phyloP scores from a whole-genome alignment of 2,329 filamentous ascomycete species.

The Fusarium sororula region DNA sequence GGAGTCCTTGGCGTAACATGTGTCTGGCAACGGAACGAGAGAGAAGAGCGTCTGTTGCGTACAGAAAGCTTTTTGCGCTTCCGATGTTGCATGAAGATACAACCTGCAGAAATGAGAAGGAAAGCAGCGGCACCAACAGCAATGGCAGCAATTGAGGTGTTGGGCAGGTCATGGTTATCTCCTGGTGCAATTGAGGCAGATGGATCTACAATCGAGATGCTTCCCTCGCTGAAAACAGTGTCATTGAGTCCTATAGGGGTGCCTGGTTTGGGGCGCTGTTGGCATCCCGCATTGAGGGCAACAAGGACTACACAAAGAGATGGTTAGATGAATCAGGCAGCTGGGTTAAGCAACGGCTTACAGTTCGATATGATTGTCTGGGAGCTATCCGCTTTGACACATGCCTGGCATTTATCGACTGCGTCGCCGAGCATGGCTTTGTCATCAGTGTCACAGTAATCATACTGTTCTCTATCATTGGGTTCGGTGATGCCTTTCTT shows the following conservation, averaged over 20 bases:
- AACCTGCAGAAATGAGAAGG: constrained; percentile 50
- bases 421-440: constrained; percentile 46
- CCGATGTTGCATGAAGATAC: constrained; percentile 56
- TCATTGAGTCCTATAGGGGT: constrained; percentile 53
- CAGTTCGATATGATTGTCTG: constrained; percentile 61
- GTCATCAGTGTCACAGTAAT: constrained; percentile 57
- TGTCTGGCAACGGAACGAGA: constrained; percentile 63
- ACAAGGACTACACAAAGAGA: constrained; percentile 52
- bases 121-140: constrained; percentile 51
- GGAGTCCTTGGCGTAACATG: constrained; percentile 40
- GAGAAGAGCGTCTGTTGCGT: constrained; percentile 48
- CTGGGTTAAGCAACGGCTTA: constrained; percentile 41
- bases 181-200: constrained; percentile 20
- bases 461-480: constrained; percentile 49
- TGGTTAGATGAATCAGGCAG: neutral
- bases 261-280: constrained; percentile 54
- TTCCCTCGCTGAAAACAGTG: constrained; percentile 54
- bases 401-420: constrained; percentile 55
- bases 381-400: constrained; percentile 54
- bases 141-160: constrained; percentile 56
- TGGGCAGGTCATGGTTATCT: constrained; percentile 44
- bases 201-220: constrained; percentile 48
- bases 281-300: constrained; percentile 61
- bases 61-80: constrained; percentile 52
- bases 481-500: constrained; percentile 51